Evolutionary conservation across 768 basidiomycete species (phyloP), one percentile per base, ranked within the genome.

Genomic region (Pleurotus tuber-regium): DNA sequence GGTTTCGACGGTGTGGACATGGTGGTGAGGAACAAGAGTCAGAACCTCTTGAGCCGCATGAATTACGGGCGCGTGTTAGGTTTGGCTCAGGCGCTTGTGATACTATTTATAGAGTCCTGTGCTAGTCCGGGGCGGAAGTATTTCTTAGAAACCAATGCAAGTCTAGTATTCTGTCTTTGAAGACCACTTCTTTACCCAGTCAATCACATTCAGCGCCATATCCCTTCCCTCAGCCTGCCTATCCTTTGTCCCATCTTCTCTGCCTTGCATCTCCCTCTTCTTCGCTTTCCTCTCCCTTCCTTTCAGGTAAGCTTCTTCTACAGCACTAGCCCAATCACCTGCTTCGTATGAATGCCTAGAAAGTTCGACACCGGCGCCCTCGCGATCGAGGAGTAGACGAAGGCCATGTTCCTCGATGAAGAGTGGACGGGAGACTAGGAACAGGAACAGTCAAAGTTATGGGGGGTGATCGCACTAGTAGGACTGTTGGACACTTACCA

Each of bases 351-450:
- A 70, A 23, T 75, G 69, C 16, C 87, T 78, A 12, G 78, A 70
- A 29, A 91, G 74, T 64, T 88, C 86, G 25, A 89, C 72, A 7
- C 87, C 86, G 12, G 83, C 79, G 11, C 88, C 89, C 39, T 84
- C 79, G 19, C 68, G 69, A 31, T 79, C 71, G 31, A 91, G 79
- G 26, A 87, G 70, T 11, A 84, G 70, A 4, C 82, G 79, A 26
- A 92, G 70, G 2, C 89, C 89, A 58, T 87, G 83, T 62, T 92
- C 89, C 60, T 91, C 89, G 35, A 90, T 80, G 58, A 92, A 91
- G 30, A 90, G 70, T 0, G 89, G 89, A 2, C 89, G 76, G 1
- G 89, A 84, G 10, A 91, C 87, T 87, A 61, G 26, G 35, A 38
- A 47, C n/a, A n/a, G n/a, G n/a, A n/a, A n/a, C n/a, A n/a, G n/a